phyloP scores from a whole-genome alignment of 2,329 filamentous ascomycete genomes.

The Sarocladium strictum region DNA sequence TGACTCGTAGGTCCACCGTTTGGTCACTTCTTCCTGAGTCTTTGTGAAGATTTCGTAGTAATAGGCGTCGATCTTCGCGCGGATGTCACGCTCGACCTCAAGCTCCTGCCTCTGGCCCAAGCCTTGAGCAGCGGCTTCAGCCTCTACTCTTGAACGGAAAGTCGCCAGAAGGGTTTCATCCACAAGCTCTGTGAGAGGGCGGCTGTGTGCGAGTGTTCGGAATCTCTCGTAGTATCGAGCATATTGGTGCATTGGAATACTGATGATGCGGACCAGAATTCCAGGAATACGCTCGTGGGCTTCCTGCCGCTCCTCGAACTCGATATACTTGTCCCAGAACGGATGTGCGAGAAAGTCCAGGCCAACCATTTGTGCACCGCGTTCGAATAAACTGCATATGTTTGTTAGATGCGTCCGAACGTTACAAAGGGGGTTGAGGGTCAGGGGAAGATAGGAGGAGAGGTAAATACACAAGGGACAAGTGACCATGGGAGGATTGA shows the following conservation, averaged over 20 bases:
- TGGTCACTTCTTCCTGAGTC: conserved; percentile 83
- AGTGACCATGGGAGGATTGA: conserved; percentile 10
- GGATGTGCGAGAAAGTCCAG: conserved; percentile 91
- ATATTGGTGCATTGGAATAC: conserved; percentile 94
- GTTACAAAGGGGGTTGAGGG: conserved; percentile 18
- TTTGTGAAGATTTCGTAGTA: conserved; percentile 75
- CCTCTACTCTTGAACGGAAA: conserved; percentile 67
- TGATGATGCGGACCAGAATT: conserved; percentile 75
- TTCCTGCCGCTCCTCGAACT: conserved; percentile 90
- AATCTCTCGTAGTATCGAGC: conserved; percentile 92
- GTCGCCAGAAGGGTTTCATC: conserved; percentile 49
- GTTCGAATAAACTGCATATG: conserved; percentile 76
- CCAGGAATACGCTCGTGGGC: conserved; percentile 78
- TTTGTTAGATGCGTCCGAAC: conserved; percentile 21
- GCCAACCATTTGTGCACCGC: conserved; percentile 76
- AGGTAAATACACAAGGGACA: conserved; percentile 52
- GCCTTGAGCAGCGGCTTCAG: conserved; percentile 50
- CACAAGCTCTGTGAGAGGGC: conserved; percentile 68
- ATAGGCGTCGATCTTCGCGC: conserved; percentile 70
- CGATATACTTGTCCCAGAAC: conserved; percentile 98
- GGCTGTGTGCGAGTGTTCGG: conserved; percentile 65
- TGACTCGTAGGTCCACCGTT: conserved; percentile 90
- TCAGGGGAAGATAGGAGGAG: conserved; percentile 28
- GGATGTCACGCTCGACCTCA: conserved; percentile 78
- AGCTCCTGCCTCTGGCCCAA: conserved; percentile 57